phyloP scores from a whole-genome alignment of 768 basidiomycete species.

The Xerocomus spinulosus region DNA sequence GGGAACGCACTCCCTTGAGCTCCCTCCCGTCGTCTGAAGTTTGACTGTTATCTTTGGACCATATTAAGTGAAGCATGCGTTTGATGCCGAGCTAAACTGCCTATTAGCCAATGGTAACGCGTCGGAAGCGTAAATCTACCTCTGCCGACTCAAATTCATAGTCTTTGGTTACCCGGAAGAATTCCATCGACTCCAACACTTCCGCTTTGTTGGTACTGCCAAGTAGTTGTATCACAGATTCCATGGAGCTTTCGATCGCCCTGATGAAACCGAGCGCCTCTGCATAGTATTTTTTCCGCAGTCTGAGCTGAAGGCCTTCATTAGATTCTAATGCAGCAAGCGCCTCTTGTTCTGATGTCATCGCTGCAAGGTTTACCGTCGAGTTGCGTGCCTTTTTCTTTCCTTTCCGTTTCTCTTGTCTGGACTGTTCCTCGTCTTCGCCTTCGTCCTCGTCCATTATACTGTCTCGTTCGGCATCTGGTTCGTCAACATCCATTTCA shows the following conservation, averaged over 20 bases:
- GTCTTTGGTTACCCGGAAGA: conserved; percentile 77
- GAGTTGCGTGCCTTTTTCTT: conserved; percentile 59
- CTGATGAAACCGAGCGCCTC: conserved; percentile 85
- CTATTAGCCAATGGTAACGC: conserved; percentile 2
- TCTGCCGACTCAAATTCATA: conserved; percentile 78
- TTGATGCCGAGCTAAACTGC: conserved; percentile 71
- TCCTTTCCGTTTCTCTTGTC: conserved; percentile 39
- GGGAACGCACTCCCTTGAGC: conserved; percentile 81
- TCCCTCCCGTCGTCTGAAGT: conserved; percentile 76
- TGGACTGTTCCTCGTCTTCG: conserved; percentile 32
- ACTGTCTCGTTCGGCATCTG: conserved; percentile 32
- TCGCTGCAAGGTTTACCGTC: conserved; percentile 62
- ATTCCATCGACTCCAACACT: conserved; percentile 82
- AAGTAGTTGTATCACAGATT: conserved; percentile 68
- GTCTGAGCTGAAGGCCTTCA: conserved; percentile 57
- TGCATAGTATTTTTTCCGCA: conserved; percentile 81
- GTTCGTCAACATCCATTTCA: conserved; percentile 57
- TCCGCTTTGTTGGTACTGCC: conserved; percentile 84
- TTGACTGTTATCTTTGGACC: conserved; percentile 88
- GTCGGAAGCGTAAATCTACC: conserved; percentile 34
- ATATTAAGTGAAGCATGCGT: conserved; percentile 95
- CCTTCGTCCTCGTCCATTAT: conserved; percentile 40
- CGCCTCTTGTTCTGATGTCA: conserved; percentile 67
- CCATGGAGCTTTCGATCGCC: conserved; percentile 62
- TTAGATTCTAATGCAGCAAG: conserved; percentile 65